Base-by-base conservation (phyloP, 371 early-diverging fungal genomes). In the Chytridium lagenaria region DNA sequence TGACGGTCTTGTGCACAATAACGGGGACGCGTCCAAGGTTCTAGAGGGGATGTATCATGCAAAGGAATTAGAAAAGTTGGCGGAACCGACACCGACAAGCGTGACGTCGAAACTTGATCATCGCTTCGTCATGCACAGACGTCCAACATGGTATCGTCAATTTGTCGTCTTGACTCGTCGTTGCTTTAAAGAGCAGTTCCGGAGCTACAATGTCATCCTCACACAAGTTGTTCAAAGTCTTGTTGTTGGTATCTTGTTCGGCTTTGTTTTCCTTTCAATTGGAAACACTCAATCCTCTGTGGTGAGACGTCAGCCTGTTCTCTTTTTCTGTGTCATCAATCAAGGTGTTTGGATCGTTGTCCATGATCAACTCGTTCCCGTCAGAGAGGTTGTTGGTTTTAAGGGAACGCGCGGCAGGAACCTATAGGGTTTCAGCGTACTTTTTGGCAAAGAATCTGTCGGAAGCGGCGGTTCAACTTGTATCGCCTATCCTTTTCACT, bases 211-310 rank as follows among this genome's bases (percentile, higher is more conserved):
- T 77, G 80, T 72, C 77, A 81, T 76, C 77, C 80, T 49, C 73
- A 83, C 3, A 70, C 80, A 83, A 70, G 81, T 88, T 74, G 84
- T 80, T 38, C 78, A 83, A 33, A 59, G 85, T 2, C 28, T 87
- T 5, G 39, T 76, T 38, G 37, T 66, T 1, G 33, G 57, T 15
- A 28, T 59, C 23, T 59, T 78, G 26, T 74, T 84, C 34, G 86
- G 87, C 15, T 19, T 33, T 2, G 71, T 77, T 34, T 80, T 79
- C 65, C 80, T 49, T 51, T 23, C 50, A 31, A 67, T 79, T 23
- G 69, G 76, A 28, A 69, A 80, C 40, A 59, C 71, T 39, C 73
- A 66, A 12, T 63, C 72, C 15, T 80, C 80, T 1, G 76, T 83
- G 40, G 67, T 73, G 28, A 39, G 67, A 0, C 59, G 84, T 31